phyloP scores from a whole-genome alignment of 192 early-diverging fungal genomes.

The Pilobolus umbonatus region DNA sequence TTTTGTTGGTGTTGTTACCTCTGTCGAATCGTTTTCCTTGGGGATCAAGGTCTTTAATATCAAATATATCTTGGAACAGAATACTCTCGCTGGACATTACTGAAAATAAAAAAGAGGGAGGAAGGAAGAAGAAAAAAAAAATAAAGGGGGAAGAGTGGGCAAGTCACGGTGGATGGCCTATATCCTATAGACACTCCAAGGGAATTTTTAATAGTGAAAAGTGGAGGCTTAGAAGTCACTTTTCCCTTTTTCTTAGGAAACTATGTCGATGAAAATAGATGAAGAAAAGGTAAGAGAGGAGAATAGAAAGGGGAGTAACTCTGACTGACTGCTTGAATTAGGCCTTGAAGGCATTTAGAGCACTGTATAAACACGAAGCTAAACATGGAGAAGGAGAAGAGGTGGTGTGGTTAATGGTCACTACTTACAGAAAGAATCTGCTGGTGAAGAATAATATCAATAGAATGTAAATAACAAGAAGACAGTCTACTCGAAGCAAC shows the following conservation, averaged over 20 bases:
- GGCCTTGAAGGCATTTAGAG: constrained; percentile 18
- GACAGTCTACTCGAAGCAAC: too few species aligned
- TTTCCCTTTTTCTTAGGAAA: not conserved
- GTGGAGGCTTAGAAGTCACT: not conserved
- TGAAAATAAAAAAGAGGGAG: not conserved
- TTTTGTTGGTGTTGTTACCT: constrained; percentile 44
- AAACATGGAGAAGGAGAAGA: not conserved
- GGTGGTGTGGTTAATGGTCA: constrained; percentile 21
- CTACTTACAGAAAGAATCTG: not conserved
- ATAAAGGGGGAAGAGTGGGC: not conserved
- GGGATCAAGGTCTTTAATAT: constrained; percentile 82
- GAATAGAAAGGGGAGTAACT: not conserved
- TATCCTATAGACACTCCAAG: too few species aligned
- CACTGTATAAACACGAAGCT: constrained; percentile 13
- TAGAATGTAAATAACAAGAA: not conserved
- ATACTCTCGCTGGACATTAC: constrained; percentile 61
- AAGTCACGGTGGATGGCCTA: constrained; percentile 9
- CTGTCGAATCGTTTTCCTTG: constrained; percentile 93
- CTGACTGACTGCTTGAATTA: too few species aligned
- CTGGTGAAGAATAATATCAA: not conserved
- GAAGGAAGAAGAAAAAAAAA: not conserved
- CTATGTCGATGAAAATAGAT: not conserved
- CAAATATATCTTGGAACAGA: constrained; percentile 86
- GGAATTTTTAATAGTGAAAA: not conserved
- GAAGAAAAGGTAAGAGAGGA: not conserved